Conservation (phyloP, 1,284 basidiomycete species). For the Thecaphora frezii region DNA sequence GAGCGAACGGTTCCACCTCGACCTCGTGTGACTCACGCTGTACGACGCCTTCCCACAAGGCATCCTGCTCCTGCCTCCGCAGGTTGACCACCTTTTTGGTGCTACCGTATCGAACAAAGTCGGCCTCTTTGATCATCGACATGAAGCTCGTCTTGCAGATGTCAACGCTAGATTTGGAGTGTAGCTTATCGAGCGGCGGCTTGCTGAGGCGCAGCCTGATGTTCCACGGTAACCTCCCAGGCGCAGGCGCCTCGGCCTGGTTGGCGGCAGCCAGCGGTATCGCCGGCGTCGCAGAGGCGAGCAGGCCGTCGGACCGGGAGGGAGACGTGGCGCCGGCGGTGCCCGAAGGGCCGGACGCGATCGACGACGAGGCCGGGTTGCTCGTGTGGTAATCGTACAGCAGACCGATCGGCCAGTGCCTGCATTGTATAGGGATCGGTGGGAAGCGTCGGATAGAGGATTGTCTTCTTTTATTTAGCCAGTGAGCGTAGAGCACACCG, state of each 20-base stretch:
- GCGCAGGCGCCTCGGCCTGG: background rate
- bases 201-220: conserved; percentile 37
- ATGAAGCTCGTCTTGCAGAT: conserved; percentile 46
- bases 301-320: background rate
- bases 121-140: conserved; percentile 52
- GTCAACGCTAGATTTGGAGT: conserved; percentile 32
- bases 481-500: too few relatives aligned
- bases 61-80: conserved; percentile 45
- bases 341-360: background rate
- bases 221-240: conserved; percentile 26
- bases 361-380: conserved; percentile 30
- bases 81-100: conserved; percentile 47
- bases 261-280: background rate
- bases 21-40: conserved; percentile 3
- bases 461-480: background rate
- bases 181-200: conserved; percentile 41
- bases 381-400: conserved; percentile 45
- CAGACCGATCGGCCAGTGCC: conserved; percentile 51
- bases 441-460: background rate
- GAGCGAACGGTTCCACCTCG: conserved; percentile 8
- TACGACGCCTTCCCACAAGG: conserved; percentile 46
- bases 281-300: background rate
- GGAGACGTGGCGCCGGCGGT: background rate
- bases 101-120: conserved; percentile 50
- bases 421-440: background rate